Percentiles rank a stretch among this genome's conserved stretches.
phyloP scores from a whole-genome alignment of 495 filamentous ascomycete genomes.

The Aspergillus bridgeri region DNA sequence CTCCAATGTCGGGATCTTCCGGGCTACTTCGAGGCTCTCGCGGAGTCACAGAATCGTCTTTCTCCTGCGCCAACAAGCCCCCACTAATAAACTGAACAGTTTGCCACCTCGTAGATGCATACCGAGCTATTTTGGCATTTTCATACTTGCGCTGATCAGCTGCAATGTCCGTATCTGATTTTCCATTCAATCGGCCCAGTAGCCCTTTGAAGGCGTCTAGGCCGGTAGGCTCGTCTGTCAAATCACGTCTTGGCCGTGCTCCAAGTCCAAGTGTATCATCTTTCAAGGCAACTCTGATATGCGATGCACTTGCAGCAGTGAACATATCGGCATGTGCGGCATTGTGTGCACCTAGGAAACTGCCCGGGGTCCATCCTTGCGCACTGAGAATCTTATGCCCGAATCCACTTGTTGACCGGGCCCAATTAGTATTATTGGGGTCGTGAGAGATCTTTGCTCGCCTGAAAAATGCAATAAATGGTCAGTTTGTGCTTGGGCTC shows the following conservation, averaged over 20 bases:
- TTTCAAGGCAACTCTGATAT: slow-evolving; percentile 76
- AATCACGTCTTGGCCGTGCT: slow-evolving; percentile 61
- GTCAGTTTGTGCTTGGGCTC: slow-evolving; percentile 8
- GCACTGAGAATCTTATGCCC: slow-evolving; percentile 81
- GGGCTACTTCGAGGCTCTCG: not conserved
- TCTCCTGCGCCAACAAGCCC: slow-evolving; percentile 70
- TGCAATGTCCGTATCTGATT: slow-evolving; percentile 62
- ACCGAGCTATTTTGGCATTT: slow-evolving; percentile 61
- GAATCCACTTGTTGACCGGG: slow-evolving; percentile 72
- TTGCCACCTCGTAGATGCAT: slow-evolving; percentile 67
- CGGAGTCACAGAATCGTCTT: not conserved
- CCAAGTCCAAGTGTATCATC: slow-evolving; percentile 89
- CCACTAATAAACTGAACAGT: slow-evolving; percentile 76
- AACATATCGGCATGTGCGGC: slow-evolving; percentile 69
- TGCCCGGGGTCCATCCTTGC: slow-evolving; percentile 87
- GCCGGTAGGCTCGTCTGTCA: slow-evolving; percentile 66
- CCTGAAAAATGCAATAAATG: slow-evolving; percentile 42
- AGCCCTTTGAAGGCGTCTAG: slow-evolving; percentile 79
- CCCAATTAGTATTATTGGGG: slow-evolving; percentile 93
- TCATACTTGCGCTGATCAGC: slow-evolving; percentile 60
- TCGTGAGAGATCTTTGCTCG: slow-evolving; percentile 79
- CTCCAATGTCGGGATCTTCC: not conserved
- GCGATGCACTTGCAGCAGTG: slow-evolving; percentile 70
- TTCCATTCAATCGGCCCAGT: slow-evolving; percentile 86
- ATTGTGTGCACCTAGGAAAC: slow-evolving; percentile 70